Evolutionary conservation across 192 early-diverging fungal genomes (phyloP).

Genomic region (Coemansia sp.): DNA sequence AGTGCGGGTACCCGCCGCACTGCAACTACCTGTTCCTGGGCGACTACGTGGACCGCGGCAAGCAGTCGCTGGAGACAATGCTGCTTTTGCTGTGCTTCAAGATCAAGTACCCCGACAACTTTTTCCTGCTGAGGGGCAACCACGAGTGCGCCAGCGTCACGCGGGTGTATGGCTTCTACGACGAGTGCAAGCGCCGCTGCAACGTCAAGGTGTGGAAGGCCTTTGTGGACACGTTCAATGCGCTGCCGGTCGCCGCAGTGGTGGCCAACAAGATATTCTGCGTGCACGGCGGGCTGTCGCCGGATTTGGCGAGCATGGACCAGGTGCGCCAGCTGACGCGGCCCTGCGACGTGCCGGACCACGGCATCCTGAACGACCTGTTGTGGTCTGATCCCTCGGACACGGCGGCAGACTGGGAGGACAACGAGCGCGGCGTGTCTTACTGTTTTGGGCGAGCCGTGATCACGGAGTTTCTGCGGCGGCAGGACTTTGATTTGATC

Average conservation of each 20-base stretch:
- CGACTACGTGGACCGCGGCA: constrained; percentile 98
- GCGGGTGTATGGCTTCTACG: constrained; percentile 94
- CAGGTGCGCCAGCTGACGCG: constrained; percentile 77
- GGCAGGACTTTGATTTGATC: constrained; percentile 88
- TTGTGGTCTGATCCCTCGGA: constrained; percentile 94
- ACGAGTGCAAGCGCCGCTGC: constrained; percentile 91
- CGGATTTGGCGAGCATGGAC: constrained; percentile 73
- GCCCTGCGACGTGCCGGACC: constrained; percentile 89
- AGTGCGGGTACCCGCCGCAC: constrained; percentile 87
- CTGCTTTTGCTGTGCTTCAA: constrained; percentile 92
- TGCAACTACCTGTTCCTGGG: constrained; percentile 93
- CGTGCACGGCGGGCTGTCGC: constrained; percentile 92
- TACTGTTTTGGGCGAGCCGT: constrained; percentile 89
- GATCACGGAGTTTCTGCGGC: constrained; percentile 80
- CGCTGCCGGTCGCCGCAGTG: constrained; percentile 85
- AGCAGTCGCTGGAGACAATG: constrained; percentile 93
- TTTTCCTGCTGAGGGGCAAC: constrained; percentile 93
- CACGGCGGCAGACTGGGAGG: constrained; percentile 75
- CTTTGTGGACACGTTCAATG: constrained; percentile 92
- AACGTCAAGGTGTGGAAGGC: constrained; percentile 87
- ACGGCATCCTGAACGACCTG: constrained; percentile 87
- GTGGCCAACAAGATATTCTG: constrained; percentile 95
- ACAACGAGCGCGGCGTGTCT: constrained; percentile 94
- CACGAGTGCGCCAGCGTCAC: constrained; percentile 95
- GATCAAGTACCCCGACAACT: constrained; percentile 95